phyloP scores from a whole-genome alignment of 805 yeast species.

The Kuraishia borneana region DNA sequence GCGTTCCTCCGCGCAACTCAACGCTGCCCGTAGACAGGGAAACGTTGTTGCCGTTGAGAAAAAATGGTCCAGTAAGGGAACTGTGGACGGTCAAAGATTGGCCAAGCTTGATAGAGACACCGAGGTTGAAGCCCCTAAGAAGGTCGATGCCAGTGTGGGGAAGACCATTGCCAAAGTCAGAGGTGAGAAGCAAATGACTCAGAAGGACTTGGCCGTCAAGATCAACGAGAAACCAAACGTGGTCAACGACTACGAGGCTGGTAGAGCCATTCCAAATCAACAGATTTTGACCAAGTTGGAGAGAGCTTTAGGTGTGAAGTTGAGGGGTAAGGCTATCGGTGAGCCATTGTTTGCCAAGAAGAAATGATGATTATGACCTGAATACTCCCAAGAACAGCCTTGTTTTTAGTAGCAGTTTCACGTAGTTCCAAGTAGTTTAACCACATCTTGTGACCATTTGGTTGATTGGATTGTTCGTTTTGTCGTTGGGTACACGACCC shows the following conservation, averaged over 20 bases:
- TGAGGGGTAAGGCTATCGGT: conserved; percentile 94
- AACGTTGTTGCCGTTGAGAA: conserved; percentile 84
- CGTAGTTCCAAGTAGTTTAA: not conserved
- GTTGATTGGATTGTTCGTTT: conserved; percentile 1
- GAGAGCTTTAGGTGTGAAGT: conserved; percentile 86
- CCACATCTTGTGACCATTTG: too few relatives aligned
- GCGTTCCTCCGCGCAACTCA: conserved; percentile 63
- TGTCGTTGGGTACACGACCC: conserved; percentile 1
- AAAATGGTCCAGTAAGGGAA: conserved; percentile 64
- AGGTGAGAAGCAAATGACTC: conserved; percentile 80
- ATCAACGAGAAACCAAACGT: conserved; percentile 94
- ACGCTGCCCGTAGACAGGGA: conserved; percentile 92
- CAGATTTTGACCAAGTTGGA: conserved; percentile 88
- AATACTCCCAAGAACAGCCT: too few relatives aligned
- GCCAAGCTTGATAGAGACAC: conserved; percentile 89
- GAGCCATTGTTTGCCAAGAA: conserved; percentile 64
- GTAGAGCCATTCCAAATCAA: conserved; percentile 94
- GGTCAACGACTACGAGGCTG: conserved; percentile 93
- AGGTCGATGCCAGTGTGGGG: conserved; percentile 76
- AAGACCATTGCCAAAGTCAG: conserved; percentile 79
- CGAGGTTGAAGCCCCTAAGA: conserved; percentile 88
- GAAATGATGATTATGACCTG: too few relatives aligned
- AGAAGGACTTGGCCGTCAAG: conserved; percentile 93
- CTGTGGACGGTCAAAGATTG: conserved; percentile 90
- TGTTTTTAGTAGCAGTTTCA: not conserved